Evolutionary conservation across 306 rosid genomes (phyloP).

Genomic region (Alnus rubra): DNA sequence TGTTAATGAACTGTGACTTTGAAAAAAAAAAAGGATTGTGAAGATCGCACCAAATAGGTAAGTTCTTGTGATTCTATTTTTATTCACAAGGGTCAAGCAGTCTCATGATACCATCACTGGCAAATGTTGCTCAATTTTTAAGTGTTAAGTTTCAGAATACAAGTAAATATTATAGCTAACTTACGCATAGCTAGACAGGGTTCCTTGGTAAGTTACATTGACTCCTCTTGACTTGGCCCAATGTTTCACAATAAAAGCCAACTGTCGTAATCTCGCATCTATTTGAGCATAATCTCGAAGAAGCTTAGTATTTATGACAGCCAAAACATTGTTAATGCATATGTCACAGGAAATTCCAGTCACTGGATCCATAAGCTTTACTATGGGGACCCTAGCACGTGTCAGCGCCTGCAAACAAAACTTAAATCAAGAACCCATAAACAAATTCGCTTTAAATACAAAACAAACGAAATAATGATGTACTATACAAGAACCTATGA

Average conservation of each 20-base stretch:
- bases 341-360: conserved; percentile 94
- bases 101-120: not conserved
- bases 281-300: conserved; percentile 79
- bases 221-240: conserved; percentile 99
- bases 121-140: not conserved
- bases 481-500: not conserved
- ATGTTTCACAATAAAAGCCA: conserved; percentile 88
- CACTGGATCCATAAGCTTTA: conserved; percentile 92
- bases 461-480: not conserved
- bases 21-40: not conserved
- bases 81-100: conserved; percentile 3
- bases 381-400: conserved; percentile 95
- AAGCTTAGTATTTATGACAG: conserved; percentile 92
- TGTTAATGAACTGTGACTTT: not conserved
- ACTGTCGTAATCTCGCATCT: conserved; percentile 72
- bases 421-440: conserved; percentile 13
- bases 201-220: conserved; percentile 96
- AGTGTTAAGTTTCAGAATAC: not conserved
- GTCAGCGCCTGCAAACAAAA: conserved; percentile 82
- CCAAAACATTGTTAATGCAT: conserved; percentile 92
- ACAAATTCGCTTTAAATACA: conserved; percentile 9
- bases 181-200: conserved; percentile 98
- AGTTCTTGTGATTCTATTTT: not conserved
- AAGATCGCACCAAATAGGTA: not conserved
- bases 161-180: conserved; percentile 31